Base-by-base conservation (phyloP, 768 basidiomycete species). In the Lyophyllum shimeji region DNA sequence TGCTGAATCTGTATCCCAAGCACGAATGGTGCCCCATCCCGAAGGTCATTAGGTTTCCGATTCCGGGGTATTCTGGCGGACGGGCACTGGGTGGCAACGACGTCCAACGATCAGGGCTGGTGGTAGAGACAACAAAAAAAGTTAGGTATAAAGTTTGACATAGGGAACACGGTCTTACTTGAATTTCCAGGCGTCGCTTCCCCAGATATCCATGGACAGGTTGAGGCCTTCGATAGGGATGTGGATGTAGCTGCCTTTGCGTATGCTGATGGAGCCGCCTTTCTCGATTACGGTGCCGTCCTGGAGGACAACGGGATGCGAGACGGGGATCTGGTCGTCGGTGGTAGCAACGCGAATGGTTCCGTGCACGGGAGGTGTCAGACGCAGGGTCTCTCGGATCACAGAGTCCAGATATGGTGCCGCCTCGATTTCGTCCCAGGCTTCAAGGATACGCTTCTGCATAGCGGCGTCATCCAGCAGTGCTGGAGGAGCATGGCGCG, bases 191-290 rank as follows among this genome's bases (percentile, higher is more conserved):
- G 82, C 80, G 64, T 85, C 82, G 40, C 67, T 58, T 0, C 84
- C 84, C 82, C 83, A 86, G 20, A 83, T 71, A 25, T 80, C 78
- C 57, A 78, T 74, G 42, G 73, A 69, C 48, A 77, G 65, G 60
- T 81, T 85, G 29, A 83, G 64, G 1, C 81, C 83, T 63, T 85
- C 83, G 39, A 83, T 75, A 1, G 83, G 82, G 37, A 85, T 76
- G 55, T 84, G 82, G 12, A 86, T 70, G 56, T 77, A 82, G 57
- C 76, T 79, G 7, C 82, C 83, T 58, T 82, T 82, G 47, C 75
- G 72, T 53, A 86, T 81, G 34, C 63, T 70, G 40, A 82, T 71
- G 50, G 67, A 65, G 21, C 64, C 74, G 31, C 71, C 71, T 21
- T 68, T 66, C n/a, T 68, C 64, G 18, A 78, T 52, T 21, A 71